Conservation (phyloP, 2,329 filamentous ascomycete species). For the Diaporthe longicolla region DNA sequence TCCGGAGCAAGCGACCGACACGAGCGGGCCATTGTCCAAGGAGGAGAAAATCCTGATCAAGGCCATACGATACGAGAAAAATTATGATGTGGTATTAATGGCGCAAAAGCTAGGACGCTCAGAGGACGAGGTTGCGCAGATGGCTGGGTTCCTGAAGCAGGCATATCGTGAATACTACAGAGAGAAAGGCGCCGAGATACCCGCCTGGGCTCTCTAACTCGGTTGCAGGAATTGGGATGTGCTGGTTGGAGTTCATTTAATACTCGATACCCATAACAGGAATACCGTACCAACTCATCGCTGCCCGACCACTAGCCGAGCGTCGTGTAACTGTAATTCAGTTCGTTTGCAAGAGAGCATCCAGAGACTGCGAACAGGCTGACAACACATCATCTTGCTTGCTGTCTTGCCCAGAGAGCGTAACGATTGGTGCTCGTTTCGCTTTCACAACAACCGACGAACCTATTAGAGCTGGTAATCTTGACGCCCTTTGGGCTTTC, state of each 20-base stretch:
- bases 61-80: constrained; percentile 7
- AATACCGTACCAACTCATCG: neutral
- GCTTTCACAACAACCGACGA: neutral
- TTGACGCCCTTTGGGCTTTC: neutral
- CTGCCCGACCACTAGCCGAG: neutral
- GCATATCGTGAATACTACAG: constrained; percentile 27
- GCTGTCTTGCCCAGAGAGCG: neutral
- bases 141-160: constrained; percentile 28
- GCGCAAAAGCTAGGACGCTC: constrained; percentile 29
- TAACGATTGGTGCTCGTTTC: constrained; percentile 2
- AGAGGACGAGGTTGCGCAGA: constrained; percentile 31
- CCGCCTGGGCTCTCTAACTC: constrained; percentile 25
- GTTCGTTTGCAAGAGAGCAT: neutral
- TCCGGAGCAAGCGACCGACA: neutral
- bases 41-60: constrained; percentile 7
- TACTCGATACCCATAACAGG: neutral
- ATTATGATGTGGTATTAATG: constrained; percentile 32
- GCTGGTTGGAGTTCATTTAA: neutral
- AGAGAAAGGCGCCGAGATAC: constrained; percentile 22
- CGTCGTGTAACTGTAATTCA: neutral
- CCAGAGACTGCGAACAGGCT: constrained; percentile 15
- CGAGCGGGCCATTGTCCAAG: constrained; percentile 22
- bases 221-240: neutral
- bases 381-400: constrained; percentile 29
- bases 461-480: neutral